These are phyloP conservation scores for Verticillium dahliae DNA, from an alignment of 2,329 filamentous ascomycete genomes.

Conservation along the genomic window DNA sequence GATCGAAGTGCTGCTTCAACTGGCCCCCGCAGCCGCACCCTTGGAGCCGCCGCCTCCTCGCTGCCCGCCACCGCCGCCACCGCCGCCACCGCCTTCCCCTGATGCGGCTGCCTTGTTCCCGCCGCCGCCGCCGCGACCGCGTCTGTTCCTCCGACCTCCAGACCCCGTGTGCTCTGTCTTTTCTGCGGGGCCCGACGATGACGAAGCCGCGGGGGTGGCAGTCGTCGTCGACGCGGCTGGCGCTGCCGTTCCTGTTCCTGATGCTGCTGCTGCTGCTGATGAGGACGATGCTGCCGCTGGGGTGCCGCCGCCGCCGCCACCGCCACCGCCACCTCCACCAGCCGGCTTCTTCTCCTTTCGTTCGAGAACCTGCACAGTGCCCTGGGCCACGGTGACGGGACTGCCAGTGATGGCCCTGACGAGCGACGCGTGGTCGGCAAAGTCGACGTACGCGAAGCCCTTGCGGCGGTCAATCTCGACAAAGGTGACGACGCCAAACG, in stretches of 20 bases:
- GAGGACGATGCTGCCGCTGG: slow-evolving; percentile 1
- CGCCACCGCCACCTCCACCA: neutral
- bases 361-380: slow-evolving; percentile 80
- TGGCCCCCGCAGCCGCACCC: slow-evolving; percentile 5
- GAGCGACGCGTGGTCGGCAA: slow-evolving; percentile 65
- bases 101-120: slow-evolving; percentile 3
- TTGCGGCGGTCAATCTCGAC: slow-evolving; percentile 95
- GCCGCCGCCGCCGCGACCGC: slow-evolving; percentile 12
- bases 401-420: slow-evolving; percentile 76
- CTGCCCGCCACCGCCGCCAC: slow-evolving; percentile 4
- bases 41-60: neutral
- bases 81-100: slow-evolving; percentile 3
- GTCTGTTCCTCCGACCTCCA: slow-evolving; percentile 17
- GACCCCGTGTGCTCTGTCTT: slow-evolving; percentile 6
- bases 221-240: neutral
- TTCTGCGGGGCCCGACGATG: neutral
- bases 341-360: slow-evolving; percentile 55
- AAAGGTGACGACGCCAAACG: slow-evolving; percentile 67
- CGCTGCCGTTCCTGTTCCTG: slow-evolving; percentile 2
- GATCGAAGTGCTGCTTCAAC: slow-evolving; percentile 1
- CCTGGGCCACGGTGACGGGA: slow-evolving; percentile 75
- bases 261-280: neutral
- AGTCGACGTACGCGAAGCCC: slow-evolving; percentile 90
- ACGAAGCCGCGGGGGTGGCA: neutral
- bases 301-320: neutral